phyloP scores from a whole-genome alignment of 345 rosid species.

The Xanthoceras sorbifolium region DNA sequence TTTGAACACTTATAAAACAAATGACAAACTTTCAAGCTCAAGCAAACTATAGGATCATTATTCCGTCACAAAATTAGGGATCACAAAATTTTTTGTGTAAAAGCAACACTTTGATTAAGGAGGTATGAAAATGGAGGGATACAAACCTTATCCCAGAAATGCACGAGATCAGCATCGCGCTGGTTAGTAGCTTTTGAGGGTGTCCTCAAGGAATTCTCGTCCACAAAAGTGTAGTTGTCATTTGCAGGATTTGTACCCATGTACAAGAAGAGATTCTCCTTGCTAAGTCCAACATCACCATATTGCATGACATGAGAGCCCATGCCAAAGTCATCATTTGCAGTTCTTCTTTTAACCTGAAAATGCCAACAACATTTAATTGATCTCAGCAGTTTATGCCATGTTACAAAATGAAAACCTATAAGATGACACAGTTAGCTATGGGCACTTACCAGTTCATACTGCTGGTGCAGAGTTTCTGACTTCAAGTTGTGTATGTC shows the following conservation, averaged over 20 bases:
- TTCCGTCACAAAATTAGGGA: background rate
- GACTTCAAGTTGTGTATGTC: constrained; percentile 80
- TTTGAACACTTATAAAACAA: background rate
- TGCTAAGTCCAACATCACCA: constrained; percentile 69
- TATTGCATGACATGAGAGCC: constrained; percentile 99
- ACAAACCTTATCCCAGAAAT: constrained; percentile 92
- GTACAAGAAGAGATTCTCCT: constrained; percentile 57
- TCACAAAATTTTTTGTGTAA: background rate
- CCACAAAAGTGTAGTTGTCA: constrained; percentile 76
- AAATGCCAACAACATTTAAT: constrained; percentile 19
- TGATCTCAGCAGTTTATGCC: background rate
- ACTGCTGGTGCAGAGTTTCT: constrained; percentile 86
- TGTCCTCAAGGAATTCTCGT: constrained; percentile 60
- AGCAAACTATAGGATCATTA: background rate
- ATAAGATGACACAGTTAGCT: background rate
- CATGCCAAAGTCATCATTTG: constrained; percentile 40
- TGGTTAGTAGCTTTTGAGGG: constrained; percentile 79
- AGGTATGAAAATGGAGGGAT: background rate
- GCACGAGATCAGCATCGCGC: constrained; percentile 96
- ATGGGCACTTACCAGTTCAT: constrained; percentile 64
- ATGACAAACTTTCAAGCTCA: background rate
- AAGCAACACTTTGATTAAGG: background rate
- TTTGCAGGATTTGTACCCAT: constrained; percentile 95
- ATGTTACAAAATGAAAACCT: background rate
- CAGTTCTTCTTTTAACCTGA: constrained; percentile 86